phyloP scores from a whole-genome alignment of 306 rosid genomes.

The Myrica gale region DNA sequence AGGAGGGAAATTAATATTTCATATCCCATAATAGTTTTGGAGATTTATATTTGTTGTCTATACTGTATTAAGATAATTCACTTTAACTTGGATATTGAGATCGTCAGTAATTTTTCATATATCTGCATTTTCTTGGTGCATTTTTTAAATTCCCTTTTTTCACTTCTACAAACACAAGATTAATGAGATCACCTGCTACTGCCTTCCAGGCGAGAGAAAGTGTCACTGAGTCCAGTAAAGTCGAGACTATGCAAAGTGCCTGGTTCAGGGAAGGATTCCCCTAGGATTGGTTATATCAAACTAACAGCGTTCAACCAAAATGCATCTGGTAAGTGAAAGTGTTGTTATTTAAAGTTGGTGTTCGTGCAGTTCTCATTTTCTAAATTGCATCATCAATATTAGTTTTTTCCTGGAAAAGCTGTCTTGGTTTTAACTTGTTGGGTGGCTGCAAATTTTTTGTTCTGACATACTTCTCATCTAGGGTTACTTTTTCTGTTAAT shows the following conservation, averaged over 20 bases:
- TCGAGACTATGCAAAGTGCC: constrained; percentile 79
- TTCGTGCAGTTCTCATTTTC: neutral
- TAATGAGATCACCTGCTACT: constrained; percentile 9
- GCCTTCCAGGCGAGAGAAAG: constrained; percentile 83
- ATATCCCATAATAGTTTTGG: neutral
- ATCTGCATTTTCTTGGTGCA: constrained; percentile 9
- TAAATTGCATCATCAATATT: neutral
- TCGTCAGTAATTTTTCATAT: neutral
- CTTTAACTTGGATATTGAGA: neutral
- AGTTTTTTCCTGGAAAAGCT: neutral
- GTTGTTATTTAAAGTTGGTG: constrained; percentile 5
- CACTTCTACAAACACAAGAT: constrained; percentile 1
- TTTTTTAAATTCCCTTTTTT: neutral
- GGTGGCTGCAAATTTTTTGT: neutral
- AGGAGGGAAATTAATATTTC: neutral
- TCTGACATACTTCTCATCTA: neutral
- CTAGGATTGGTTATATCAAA: constrained; percentile 83
- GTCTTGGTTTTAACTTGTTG: neutral
- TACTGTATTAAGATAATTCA: neutral
- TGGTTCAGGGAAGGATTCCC: constrained; percentile 60
- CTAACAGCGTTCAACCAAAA: constrained; percentile 84
- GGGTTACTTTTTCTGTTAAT: neutral
- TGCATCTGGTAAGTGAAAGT: constrained; percentile 62
- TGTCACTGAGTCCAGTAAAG: constrained; percentile 83
- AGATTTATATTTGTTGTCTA: neutral